Evolutionary conservation across 75 land plant genomes (phyloP).

Genomic region (Picea glauca): DNA sequence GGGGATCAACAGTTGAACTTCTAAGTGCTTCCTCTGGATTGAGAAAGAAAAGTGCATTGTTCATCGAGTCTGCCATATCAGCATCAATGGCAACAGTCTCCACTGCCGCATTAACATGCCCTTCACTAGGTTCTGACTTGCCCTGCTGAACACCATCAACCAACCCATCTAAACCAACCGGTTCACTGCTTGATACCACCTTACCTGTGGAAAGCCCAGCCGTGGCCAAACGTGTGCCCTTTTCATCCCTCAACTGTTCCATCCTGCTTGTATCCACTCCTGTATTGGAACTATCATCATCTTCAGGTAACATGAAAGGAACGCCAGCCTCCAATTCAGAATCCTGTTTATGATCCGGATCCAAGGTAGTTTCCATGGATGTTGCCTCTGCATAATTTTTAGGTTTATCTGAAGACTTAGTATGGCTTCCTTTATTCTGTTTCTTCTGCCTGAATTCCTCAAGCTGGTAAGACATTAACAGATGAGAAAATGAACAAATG

Average conservation of each 20-base stretch:
- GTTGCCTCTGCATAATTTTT: neutral
- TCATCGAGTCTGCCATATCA: neutral
- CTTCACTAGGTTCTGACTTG: neutral
- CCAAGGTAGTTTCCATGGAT: neutral
- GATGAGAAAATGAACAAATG: neutral
- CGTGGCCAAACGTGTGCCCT: neutral
- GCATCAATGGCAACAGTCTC: neutral
- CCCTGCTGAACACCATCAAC: neutral
- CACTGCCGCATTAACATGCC: neutral
- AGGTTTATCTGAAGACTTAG: constrained; percentile 25
- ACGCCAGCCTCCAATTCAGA: constrained; percentile 7
- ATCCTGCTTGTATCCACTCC: constrained; percentile 10
- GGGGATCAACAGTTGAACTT: too few relatives aligned
- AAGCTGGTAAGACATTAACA: constrained; percentile 37
- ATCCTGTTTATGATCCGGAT: constrained; percentile 7
- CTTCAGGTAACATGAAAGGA: neutral
- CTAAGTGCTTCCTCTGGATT: too few relatives aligned
- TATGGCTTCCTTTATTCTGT: constrained; percentile 51
- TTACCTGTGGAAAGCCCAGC: neutral
- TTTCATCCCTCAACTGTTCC: constrained; percentile 37
- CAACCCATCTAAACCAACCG: neutral
- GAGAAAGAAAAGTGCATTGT: neutral
- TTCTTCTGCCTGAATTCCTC: constrained; percentile 81
- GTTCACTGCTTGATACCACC: neutral
- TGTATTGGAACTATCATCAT: constrained; percentile 1